These are phyloP conservation scores for Fusarium tuaranense DNA, from an alignment of 2,329 filamentous ascomycete genomes.

Conservation along the genomic window DNA sequence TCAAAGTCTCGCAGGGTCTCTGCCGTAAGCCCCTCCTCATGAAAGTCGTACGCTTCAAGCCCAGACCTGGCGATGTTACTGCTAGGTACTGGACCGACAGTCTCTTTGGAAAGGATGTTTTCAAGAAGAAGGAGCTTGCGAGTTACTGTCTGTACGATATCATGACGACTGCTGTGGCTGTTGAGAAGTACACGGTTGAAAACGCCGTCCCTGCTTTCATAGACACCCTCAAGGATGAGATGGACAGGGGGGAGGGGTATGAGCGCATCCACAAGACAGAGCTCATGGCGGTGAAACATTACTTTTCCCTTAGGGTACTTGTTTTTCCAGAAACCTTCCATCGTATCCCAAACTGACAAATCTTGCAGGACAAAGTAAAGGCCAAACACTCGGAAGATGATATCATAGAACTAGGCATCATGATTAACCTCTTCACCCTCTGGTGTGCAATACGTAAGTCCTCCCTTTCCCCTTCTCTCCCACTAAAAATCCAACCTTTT, in stretches of 20 bases:
- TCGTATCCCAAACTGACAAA: neutral
- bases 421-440: constrained; percentile 56
- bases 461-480: neutral
- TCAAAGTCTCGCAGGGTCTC: constrained; percentile 55
- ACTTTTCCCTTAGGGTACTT: constrained; percentile 39
- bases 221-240: constrained; percentile 35
- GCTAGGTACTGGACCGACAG: constrained; percentile 53
- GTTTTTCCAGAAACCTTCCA: neutral
- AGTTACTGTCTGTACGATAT: constrained; percentile 57
- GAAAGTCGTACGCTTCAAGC: constrained; percentile 56
- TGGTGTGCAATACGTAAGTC: constrained; percentile 62
- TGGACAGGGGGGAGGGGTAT: neutral
- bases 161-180: constrained; percentile 47
- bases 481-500: neutral
- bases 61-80: constrained; percentile 52
- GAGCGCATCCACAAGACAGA: constrained; percentile 41
- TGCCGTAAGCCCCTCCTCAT: constrained; percentile 52
- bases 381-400: constrained; percentile 7
- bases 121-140: constrained; percentile 48
- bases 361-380: neutral
- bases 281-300: constrained; percentile 34
- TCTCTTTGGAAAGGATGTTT: constrained; percentile 37
- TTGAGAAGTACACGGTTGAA: constrained; percentile 52
- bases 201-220: constrained; percentile 45
- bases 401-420: constrained; percentile 48